Evolutionary conservation across 129 eudicot species (phyloP), one percentile per base, ranked within the genome.

Genomic region (Rutidosis leptorrhynchoides): DNA sequence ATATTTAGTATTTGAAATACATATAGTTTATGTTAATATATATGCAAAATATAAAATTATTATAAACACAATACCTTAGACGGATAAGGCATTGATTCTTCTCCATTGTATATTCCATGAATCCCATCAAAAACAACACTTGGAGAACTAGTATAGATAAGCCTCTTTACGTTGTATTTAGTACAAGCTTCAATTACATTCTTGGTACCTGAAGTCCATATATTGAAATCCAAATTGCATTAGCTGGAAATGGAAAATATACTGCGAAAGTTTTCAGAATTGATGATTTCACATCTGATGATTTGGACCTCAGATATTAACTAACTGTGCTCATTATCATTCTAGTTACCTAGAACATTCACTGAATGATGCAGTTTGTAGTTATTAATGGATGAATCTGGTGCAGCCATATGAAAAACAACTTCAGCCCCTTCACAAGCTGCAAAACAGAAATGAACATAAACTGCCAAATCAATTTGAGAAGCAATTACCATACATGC

Each of bases 361-460:
- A 91, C 96, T 54, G 95, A 83, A 72, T 82, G 65, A 65, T 91
- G 98, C 56, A 91, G 95, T 60, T 85, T 65, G 75, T 87, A 74
- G 81, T 87, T 88, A 75, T 90, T 90, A 24, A 87, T 87, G 55
- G 97, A 90, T 28, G 97, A 90, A 84, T 87, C 93, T 23, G 97
- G 95, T 65, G 97, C 96, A 43, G 94, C 97, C 98, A 92, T 88
- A 71, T 92, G 96, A 58, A 92, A 92, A 59, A 92, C 96, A 65
- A 92, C 98, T 70, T 92, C 95, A 26, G 86, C 96, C 71, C 98
- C 98, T 75, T 88, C 75, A 71, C 77, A 82, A 67, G 89, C 98
- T 92, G 89, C 83, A 88, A 66, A 21, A 28, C 14, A 40, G 43
- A 20, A 58, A 23, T 23, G 45, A 53, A 58, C 24, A 32, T 23